Percentiles rank a stretch among this genome's conserved stretches.
Conservation (phyloP, 352 stramenopile genomes). For the Globisporangium cederbergense region DNA sequence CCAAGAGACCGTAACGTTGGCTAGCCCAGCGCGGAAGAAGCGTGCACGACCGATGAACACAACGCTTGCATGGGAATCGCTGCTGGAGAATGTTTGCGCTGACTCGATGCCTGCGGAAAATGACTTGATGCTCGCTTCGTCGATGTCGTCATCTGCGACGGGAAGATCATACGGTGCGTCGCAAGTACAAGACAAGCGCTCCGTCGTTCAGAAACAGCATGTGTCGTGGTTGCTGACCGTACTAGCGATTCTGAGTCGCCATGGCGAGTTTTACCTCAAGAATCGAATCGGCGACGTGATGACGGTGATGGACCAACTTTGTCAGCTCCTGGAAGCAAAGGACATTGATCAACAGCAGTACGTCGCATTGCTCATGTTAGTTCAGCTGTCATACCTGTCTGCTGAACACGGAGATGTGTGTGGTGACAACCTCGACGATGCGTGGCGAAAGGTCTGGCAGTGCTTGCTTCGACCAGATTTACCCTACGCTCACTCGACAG, state of each 20-base stretch:
- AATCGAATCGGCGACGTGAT: constrained; percentile 65
- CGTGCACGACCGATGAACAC: constrained; percentile 18
- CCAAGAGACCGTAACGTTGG: neutral
- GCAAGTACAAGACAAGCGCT: constrained; percentile 18
- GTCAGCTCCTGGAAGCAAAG: constrained; percentile 39
- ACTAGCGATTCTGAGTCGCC: constrained; percentile 38
- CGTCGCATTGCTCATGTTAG: constrained; percentile 39
- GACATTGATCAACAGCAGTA: constrained; percentile 47
- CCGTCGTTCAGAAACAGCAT: constrained; percentile 33
- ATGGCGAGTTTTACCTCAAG: constrained; percentile 47
- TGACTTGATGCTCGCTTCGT: constrained; percentile 17
- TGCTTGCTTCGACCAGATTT: constrained; percentile 51
- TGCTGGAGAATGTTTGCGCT: constrained; percentile 38
- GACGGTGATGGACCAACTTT: constrained; percentile 44
- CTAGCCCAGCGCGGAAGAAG: constrained; percentile 7
- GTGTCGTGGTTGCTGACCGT: constrained; percentile 46
- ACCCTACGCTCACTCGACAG: constrained; percentile 44
- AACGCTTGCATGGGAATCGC: constrained; percentile 40
- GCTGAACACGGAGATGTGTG: constrained; percentile 29
- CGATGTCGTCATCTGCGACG: constrained; percentile 17
- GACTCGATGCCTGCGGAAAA: constrained; percentile 25
- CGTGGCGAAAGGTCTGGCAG: constrained; percentile 45
- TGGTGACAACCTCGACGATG: constrained; percentile 32
- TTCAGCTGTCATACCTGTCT: constrained; percentile 47
- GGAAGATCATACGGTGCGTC: constrained; percentile 11